Conservation (phyloP, 805 yeast genomes). For the Candida arabinofermentans region DNA sequence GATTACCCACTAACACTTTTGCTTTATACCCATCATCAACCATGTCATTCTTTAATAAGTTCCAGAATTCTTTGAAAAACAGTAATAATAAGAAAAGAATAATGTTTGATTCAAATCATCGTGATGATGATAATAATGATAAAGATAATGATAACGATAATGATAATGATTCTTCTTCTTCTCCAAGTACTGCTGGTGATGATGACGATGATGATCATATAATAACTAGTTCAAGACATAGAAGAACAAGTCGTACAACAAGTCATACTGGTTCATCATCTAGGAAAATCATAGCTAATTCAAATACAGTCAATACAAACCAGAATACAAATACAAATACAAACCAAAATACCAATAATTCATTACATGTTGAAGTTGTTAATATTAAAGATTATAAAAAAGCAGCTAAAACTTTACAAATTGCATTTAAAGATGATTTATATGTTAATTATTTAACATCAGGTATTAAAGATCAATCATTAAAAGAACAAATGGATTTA, state of each 20-base stretch:
- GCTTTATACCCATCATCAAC: not conserved
- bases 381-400: constrained; percentile 43
- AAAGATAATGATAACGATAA: not conserved
- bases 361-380: constrained; percentile 29
- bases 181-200: not conserved
- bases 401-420: constrained; percentile 49
- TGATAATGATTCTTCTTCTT: not conserved
- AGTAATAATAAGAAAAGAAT: constrained; percentile 8
- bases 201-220: not conserved
- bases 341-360: not conserved
- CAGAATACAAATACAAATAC: not conserved
- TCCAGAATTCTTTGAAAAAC: constrained; percentile 14
- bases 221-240: too few species aligned
- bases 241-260: not conserved
- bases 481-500: constrained; percentile 40
- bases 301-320: not conserved
- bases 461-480: constrained; percentile 31
- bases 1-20: not conserved
- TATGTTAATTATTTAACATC: constrained; percentile 48
- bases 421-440: constrained; percentile 53
- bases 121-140: not conserved
- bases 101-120: constrained; percentile 6
- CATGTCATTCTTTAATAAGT: constrained; percentile 18
- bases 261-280: not conserved
- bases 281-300: not conserved